phyloP scores from a whole-genome alignment of 1,139 yeast species.

The Saccharomyces hybrid region DNA sequence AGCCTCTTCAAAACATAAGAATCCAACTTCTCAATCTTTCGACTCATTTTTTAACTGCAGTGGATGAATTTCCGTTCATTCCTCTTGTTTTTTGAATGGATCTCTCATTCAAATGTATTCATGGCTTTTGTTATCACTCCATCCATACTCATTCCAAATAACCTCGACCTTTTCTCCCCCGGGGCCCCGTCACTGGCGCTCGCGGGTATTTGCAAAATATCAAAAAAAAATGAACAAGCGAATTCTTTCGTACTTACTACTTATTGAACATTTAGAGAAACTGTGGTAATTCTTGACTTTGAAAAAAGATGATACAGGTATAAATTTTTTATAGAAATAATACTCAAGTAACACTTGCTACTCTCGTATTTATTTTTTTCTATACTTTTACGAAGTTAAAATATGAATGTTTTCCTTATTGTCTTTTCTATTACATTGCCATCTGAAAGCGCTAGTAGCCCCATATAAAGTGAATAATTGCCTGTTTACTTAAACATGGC shows the following conservation, averaged over 20 bases:
- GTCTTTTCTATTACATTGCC: not conserved
- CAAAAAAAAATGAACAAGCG: too few species aligned
- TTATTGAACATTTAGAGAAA: too few species aligned
- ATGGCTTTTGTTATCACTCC: not conserved
- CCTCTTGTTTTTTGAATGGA: not conserved
- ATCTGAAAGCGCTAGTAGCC: not conserved
- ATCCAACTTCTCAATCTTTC: slow-evolving; percentile 14
- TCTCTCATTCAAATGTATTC: too few species aligned
- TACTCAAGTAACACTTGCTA: not conserved
- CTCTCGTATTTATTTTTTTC: not conserved
- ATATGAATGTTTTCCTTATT: not conserved
- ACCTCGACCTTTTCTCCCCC: not conserved
- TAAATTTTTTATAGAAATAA: not conserved
- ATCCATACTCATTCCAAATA: not conserved
- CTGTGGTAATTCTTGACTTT: too few species aligned
- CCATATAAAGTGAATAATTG: not conserved
- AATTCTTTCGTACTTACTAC: too few species aligned
- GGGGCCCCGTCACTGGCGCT: too few species aligned
- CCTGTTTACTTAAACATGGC: not conserved
- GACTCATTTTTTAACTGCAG: not conserved
- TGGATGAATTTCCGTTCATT: not conserved
- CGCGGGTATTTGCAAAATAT: too few species aligned
- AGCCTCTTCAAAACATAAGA: slow-evolving; percentile 14
- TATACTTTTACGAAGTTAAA: not conserved
- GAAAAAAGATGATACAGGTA: not conserved